These are phyloP conservation scores for Plantago lanceolata DNA, from an alignment of 305 asterid genomes.

Conservation along the genomic window DNA sequence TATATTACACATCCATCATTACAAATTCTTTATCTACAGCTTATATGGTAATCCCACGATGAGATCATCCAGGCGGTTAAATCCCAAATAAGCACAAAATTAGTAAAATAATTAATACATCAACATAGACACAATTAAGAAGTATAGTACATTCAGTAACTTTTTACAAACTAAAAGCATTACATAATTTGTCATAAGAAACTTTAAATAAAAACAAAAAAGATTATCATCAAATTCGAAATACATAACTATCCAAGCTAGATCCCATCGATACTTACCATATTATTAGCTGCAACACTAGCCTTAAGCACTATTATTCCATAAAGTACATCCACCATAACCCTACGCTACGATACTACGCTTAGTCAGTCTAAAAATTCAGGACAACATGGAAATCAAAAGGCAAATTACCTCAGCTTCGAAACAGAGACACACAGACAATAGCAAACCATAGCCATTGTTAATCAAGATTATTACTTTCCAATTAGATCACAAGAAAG, in stretches of 20 bases:
- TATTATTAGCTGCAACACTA: not conserved
- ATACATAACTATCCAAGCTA: not conserved
- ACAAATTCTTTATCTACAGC: not conserved
- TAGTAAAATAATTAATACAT: not conserved
- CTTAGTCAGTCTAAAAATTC: not conserved
- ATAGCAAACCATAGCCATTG: not conserved
- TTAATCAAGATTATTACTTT: not conserved
- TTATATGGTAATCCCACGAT: not conserved
- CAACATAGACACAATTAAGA: not conserved
- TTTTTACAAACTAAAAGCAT: not conserved
- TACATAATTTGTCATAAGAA: not conserved
- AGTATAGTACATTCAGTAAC: not conserved
- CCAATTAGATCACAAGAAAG: not conserved
- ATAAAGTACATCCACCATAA: not conserved
- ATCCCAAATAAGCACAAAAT: not conserved
- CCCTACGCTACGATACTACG: not conserved
- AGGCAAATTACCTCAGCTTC: not conserved
- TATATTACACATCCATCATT: not conserved
- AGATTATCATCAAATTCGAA: too few relatives aligned
- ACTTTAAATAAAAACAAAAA: not conserved
- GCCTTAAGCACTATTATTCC: not conserved
- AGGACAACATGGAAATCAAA: too few relatives aligned
- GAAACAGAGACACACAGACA: not conserved
- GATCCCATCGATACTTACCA: not conserved
- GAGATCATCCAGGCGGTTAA: not conserved